Evolutionary conservation across 2,329 filamentous ascomycete species (phyloP).

Genomic region (Stagonosporopsis rhizophila): DNA sequence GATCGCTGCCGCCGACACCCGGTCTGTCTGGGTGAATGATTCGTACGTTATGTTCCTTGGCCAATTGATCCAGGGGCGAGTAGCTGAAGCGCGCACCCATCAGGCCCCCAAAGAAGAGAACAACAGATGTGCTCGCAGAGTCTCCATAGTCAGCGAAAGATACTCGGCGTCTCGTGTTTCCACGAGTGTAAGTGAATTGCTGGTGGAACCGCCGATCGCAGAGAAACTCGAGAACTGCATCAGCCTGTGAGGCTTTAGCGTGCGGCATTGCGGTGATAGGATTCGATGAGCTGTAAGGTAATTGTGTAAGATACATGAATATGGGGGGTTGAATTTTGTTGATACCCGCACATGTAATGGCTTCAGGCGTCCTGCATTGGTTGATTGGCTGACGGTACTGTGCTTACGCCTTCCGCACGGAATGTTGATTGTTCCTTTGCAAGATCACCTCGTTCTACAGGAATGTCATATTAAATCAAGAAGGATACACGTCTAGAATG

Average conservation of each 20-base stretch:
- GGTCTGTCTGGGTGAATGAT: constrained; percentile 33
- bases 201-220: constrained; percentile 20
- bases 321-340: background rate
- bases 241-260: background rate
- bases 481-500: no score
- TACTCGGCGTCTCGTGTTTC: background rate
- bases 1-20: constrained; percentile 29
- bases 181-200: background rate
- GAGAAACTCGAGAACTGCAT: constrained; percentile 7
- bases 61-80: constrained; percentile 26
- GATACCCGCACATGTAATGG: background rate
- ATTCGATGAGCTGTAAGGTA: background rate
- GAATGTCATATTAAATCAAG: no score
- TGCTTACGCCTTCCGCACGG: background rate
- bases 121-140: constrained; percentile 23
- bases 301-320: background rate
- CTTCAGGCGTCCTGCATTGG: background rate
- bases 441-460: no score
- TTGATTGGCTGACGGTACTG: background rate
- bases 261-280: background rate
- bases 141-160: constrained; percentile 30
- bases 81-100: constrained; percentile 27
- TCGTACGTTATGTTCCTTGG: constrained; percentile 22
- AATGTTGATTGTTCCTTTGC: no score
- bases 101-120: constrained; percentile 33